A percentile compares a stretch with the other conserved stretches of the same genome.
phyloP scores from a whole-genome alignment of 2,329 filamentous ascomycete species.

The Ascochyta koolunga region DNA sequence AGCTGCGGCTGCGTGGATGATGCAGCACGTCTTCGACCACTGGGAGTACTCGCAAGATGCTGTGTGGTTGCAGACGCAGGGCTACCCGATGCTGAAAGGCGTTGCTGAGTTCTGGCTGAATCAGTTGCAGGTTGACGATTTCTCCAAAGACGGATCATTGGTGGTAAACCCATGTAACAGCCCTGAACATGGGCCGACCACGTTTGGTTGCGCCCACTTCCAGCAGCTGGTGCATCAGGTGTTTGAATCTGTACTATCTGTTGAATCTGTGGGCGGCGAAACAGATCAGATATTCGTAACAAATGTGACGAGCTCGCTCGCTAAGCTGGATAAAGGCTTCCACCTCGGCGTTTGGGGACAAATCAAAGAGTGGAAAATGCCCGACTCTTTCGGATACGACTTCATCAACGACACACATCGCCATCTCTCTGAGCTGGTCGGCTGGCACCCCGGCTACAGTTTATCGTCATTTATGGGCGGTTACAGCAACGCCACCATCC shows the following conservation, averaged over 20 bases:
- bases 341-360: conserved; percentile 53
- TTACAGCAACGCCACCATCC: conserved; percentile 54
- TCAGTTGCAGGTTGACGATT: conserved; percentile 58
- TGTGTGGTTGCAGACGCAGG: conserved; percentile 53
- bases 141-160: conserved; percentile 58
- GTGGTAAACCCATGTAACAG: conserved; percentile 65
- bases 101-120: conserved; percentile 63
- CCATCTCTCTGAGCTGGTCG: conserved; percentile 62
- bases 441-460: conserved; percentile 62
- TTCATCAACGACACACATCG: conserved; percentile 55
- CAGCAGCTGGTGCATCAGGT: conserved; percentile 58
- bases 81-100: conserved; percentile 62
- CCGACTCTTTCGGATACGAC: conserved; percentile 48
- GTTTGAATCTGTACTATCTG: conserved; percentile 39
- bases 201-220: conserved; percentile 61
- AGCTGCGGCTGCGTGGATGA: conserved; percentile 63
- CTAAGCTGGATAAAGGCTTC: conserved; percentile 59
- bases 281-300: conserved; percentile 43
- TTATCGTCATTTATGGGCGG: conserved; percentile 51
- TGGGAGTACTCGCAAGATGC: conserved; percentile 60
- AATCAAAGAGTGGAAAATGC: conserved; percentile 60
- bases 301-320: conserved; percentile 51
- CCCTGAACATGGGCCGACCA: conserved; percentile 60
- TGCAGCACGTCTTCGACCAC: conserved; percentile 64
- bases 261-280: conserved; percentile 10